Evolutionary conservation across 176 grass and related monocot species (phyloP).

Genomic region (Triticum timopheevii): DNA sequence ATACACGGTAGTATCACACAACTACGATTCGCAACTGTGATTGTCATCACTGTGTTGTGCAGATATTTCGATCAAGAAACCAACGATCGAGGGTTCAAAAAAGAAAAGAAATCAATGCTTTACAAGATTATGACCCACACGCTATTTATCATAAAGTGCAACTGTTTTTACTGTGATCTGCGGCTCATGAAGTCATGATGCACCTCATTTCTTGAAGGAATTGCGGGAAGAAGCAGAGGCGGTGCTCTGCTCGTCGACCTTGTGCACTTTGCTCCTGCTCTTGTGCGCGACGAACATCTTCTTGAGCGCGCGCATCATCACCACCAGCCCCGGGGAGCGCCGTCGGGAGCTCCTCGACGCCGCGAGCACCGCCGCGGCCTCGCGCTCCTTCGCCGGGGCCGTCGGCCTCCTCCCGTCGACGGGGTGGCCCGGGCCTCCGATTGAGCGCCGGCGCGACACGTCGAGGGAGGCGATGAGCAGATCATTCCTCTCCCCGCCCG

Average conservation of each 20-base stretch:
- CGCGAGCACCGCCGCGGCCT: background rate
- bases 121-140: background rate
- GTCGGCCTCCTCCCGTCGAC: background rate
- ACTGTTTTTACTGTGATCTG: background rate
- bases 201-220: conserved; percentile 18
- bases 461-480: conserved; percentile 9
- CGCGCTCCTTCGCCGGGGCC: background rate
- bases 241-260: conserved; percentile 26
- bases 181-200: background rate
- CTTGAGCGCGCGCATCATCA: conserved; percentile 46
- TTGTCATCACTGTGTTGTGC: background rate
- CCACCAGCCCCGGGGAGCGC: conserved; percentile 34
- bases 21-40: no score
- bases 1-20: background rate
- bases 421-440: background rate
- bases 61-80: background rate
- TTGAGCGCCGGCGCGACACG: conserved; percentile 28
- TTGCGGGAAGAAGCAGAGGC: background rate
- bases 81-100: no score
- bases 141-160: background rate
- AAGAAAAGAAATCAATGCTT: background rate
- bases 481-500: background rate
- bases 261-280: conserved; percentile 37
- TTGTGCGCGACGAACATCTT: conserved; percentile 43
- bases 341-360: conserved; percentile 41